A percentile compares a stretch with the other conserved stretches of the same genome.
These are phyloP conservation scores for Pneumocystis murina DNA, from an alignment of 1,139 yeast genomes.

Conservation along the genomic window DNA sequence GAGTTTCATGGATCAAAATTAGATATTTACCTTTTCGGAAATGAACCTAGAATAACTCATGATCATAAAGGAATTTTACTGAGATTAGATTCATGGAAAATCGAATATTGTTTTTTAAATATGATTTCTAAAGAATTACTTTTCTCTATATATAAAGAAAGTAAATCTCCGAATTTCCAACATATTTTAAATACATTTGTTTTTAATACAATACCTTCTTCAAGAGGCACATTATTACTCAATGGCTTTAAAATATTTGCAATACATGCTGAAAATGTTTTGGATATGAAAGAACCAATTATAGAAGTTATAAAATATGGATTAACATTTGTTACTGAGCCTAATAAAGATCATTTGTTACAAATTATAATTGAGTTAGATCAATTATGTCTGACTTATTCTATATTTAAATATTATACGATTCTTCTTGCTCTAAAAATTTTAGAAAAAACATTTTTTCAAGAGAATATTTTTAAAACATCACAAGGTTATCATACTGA, in stretches of 20 bases:
- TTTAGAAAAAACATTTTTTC: slow-evolving; percentile 5
- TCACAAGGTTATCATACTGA: neutral
- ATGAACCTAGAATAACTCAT: neutral
- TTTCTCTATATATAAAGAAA: neutral
- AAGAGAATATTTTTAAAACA: neutral
- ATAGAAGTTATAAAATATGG: slow-evolving; percentile 12
- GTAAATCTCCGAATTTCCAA: neutral
- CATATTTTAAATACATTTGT: neutral
- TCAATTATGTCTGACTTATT: slow-evolving; percentile 11
- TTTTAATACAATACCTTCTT: slow-evolving; percentile 1
- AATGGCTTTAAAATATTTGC: slow-evolving; percentile 9
- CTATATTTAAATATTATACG: slow-evolving; percentile 13
- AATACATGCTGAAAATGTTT: slow-evolving; percentile 9
- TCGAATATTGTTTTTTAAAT: neutral
- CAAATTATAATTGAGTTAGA: slow-evolving; percentile 8
- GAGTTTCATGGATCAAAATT: slow-evolving; percentile 4
- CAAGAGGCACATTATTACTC: slow-evolving; percentile 7
- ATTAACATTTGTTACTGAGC: slow-evolving; percentile 7
- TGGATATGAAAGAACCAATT: slow-evolving; percentile 12
- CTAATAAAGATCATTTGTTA: neutral
- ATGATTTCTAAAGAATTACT: neutral
- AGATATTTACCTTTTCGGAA: neutral
- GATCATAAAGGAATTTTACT: slow-evolving; percentile 1
- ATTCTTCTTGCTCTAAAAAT: slow-evolving; percentile 12
- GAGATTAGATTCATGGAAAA: slow-evolving; percentile 1